phyloP scores from a whole-genome alignment of 2,329 filamentous ascomycete species.

The Scedosporium dehoogii region DNA sequence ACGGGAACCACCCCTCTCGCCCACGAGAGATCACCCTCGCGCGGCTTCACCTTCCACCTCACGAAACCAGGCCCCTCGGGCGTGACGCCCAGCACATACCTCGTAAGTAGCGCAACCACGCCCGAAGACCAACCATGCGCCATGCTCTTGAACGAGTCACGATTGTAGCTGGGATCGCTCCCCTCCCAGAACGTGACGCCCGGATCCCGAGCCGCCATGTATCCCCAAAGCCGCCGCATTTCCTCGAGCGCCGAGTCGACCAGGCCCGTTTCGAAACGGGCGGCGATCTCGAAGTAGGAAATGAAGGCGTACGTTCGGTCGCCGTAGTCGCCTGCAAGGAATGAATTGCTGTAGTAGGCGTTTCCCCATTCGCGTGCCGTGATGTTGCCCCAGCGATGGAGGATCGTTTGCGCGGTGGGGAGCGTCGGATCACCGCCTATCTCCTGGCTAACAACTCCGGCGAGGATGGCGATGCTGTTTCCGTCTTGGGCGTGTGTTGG shows the following conservation, averaged over 20 bases:
- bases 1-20: conserved; percentile 33
- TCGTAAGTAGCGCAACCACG: conserved; percentile 34
- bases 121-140: conserved; percentile 41
- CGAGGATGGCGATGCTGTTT: conserved; percentile 36
- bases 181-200: conserved; percentile 41
- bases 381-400: conserved; percentile 27
- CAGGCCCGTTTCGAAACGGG: conserved; percentile 28
- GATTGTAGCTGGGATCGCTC: conserved; percentile 30
- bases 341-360: conserved; percentile 38
- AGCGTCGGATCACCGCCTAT: neutral
- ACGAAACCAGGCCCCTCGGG: conserved; percentile 33
- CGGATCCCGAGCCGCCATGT: conserved; percentile 37
- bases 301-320: conserved; percentile 40
- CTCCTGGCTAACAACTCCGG: conserved; percentile 17
- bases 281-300: conserved; percentile 42
- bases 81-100: conserved; percentile 35
- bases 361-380: conserved; percentile 34
- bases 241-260: conserved; percentile 30
- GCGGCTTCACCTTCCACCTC: conserved; percentile 28
- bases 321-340: conserved; percentile 25
- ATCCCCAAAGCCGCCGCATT: conserved; percentile 35
- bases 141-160: conserved; percentile 35
- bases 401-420: conserved; percentile 17
- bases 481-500: conserved; percentile 37
- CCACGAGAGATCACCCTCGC: conserved; percentile 27